Percentiles rank a stretch among this genome's conserved stretches.
phyloP scores from a whole-genome alignment of 2,329 filamentous ascomycete genomes.

The Scytalidium sp. region DNA sequence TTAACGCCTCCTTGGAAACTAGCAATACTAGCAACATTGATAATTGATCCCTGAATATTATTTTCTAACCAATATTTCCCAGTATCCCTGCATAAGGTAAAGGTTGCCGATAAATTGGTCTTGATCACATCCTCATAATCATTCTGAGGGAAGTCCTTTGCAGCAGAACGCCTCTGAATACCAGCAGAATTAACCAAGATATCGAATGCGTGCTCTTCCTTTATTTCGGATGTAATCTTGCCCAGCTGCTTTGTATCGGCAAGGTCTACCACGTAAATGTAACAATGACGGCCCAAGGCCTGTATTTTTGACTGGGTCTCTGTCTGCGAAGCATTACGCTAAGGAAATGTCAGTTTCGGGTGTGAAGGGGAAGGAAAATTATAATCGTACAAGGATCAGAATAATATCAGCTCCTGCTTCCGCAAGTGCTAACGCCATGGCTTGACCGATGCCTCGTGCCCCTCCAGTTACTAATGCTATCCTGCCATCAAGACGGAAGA shows the following conservation, averaged over 20 bases:
- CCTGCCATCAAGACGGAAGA: conserved; percentile 38
- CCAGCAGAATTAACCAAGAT: conserved; percentile 40
- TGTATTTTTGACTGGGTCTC: conserved; percentile 7
- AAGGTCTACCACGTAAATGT: background rate
- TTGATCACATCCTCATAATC: conserved; percentile 30
- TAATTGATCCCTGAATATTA: background rate
- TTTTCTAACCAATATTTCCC: conserved; percentile 4
- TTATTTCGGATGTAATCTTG: conserved; percentile 37
- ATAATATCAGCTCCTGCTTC: conserved; percentile 41
- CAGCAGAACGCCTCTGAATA: conserved; percentile 21
- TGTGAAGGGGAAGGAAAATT: background rate
- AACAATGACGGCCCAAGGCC: background rate
- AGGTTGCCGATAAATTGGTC: conserved; percentile 25
- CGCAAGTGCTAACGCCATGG: conserved; percentile 37
- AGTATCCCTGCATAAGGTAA: conserved; percentile 1
- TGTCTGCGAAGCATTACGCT: conserved; percentile 7
- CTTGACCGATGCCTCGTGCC: conserved; percentile 37
- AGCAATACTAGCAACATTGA: conserved; percentile 2
- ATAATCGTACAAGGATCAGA: background rate
- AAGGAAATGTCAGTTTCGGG: background rate
- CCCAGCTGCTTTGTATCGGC: conserved; percentile 14
- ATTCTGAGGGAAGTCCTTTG: conserved; percentile 28
- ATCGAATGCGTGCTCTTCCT: conserved; percentile 32
- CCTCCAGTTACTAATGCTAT: conserved; percentile 42
- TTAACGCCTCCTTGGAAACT: conserved; percentile 1